Base-by-base conservation (phyloP, 139 green algal species). In the Tetraselmis striata region DNA sequence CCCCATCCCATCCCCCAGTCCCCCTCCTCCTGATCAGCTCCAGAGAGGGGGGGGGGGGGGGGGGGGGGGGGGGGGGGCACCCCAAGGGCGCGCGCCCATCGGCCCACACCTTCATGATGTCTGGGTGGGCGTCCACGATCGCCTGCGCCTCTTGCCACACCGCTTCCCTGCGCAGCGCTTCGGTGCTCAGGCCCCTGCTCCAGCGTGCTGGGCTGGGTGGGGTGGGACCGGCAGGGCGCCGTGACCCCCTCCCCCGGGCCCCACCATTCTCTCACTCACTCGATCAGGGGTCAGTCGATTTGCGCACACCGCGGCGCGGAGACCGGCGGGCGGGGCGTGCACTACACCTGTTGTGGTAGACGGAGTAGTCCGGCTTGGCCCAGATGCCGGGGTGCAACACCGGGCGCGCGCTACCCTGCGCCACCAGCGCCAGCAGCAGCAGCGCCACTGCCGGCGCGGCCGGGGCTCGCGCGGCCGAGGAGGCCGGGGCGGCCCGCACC, bases 331-430 rank as follows among this genome's bases (percentile, higher is more conserved):
- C 31, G 25, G 59, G 76, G 75, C 24, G 31, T 31, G 59, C 1
- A 25, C 32, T 89, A 81, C 32, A 94, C 92, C 89, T 90, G 26
- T 80, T 89, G 77, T 94, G 89, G 59, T 96, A 96, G 2, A 95
- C 29, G 0, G 85, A 85, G 78, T 92, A 96, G 85, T 96, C 87
- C 0, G 92, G 91, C 59, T 86, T 30, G 0, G 86, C 45, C 45
- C 45, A 67, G 45, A 67, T 67, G 45, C 45, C 45, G 18, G 45
- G 45, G 45, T 67, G 45, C 45, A 67, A 25, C 11, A 67, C 45
- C 5, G 45, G 45, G 45, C 45, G 45, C 18, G 45, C 45, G 18
- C 18, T 25, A 5, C 11, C 45, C 18, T 25, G 11, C 5, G 45
- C 18, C 45, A 67, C 45, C 5, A 67, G 45, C 45, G 45, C 45